Evolutionary conservation across 768 basidiomycete genomes (phyloP), one percentile per base, ranked within the genome.

Genomic region (Rhizopogon roseolus): DNA sequence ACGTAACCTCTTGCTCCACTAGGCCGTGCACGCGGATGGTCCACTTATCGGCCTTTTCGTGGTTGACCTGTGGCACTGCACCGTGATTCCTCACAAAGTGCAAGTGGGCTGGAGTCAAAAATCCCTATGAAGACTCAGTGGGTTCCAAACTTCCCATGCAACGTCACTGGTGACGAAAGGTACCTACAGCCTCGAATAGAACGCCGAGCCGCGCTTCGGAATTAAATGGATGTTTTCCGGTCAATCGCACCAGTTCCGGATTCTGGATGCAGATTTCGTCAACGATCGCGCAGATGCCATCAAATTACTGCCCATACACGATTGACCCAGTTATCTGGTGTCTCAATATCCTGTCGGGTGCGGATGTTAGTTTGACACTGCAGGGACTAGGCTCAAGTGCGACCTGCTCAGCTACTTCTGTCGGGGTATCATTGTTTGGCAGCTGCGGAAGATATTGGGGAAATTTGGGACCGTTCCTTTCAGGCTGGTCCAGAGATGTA

Each of bases 51-150:
- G 71, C 69, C 3, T 60, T 62, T 6, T 67, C 65, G 0, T 64
- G 64, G n/a, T 71, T 65, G 13, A 84, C 67, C 17, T 64, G 64
- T 1, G 84, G 84, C 4, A 82, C 81, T 1, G 80, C 74, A 10
- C 84, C 84, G 55, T 85, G 84, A 56, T 81, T 84, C 14, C 84
- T 76, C n/a, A 84, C 84, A 60, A 72, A 85, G 66, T 77, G 80
- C 8, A 81, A 70, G 54, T 74, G 70, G 49, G 72, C 72, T 0
- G 82, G 77, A 1, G 82, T 84, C 51, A 84, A 57, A 64, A 84
- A 84, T 11, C 82, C 82, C 57, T 73, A 54, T 6, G 10, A 29
- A n/a, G 14, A 19, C 49, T 14, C 27, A 14, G 19, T 55, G 14
- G 43, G 44, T 10, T n/a, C 10, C n/a, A n/a, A n/a, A n/a, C n/a